These are phyloP conservation scores for Capronia americana DNA, from an alignment of 2,329 filamentous ascomycete genomes.

Conservation along the genomic window DNA sequence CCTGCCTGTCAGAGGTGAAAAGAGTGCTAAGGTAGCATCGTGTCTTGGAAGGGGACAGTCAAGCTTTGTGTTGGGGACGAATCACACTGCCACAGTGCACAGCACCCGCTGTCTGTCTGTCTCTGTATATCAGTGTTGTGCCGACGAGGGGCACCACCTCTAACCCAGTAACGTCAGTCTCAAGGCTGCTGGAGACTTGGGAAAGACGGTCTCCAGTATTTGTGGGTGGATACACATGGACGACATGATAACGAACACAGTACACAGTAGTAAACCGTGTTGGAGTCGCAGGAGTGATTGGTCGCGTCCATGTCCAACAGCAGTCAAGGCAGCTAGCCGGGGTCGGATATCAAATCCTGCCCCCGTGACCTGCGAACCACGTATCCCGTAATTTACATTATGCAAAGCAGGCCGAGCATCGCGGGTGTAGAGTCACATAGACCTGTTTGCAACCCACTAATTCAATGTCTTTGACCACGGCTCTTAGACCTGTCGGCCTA, in stretches of 20 bases:
- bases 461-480: conserved; percentile 32
- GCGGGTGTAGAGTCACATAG: neutral
- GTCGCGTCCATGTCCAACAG: no score
- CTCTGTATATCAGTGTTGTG: neutral
- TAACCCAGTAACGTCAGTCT: neutral
- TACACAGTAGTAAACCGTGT: no score
- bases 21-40: neutral
- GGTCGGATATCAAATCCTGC: neutral
- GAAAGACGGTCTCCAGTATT: no score
- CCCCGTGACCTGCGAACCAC: neutral
- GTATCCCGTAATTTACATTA: neutral
- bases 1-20: neutral
- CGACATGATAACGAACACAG: no score
- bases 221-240: no score
- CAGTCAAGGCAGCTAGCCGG: no score
- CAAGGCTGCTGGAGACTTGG: neutral
- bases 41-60: neutral
- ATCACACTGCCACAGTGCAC: neutral
- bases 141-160: neutral
- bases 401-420: neutral
- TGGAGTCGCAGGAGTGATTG: no score
- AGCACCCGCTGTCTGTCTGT: neutral
- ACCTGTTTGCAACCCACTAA: neutral
- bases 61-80: neutral
- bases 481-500: conserved; percentile 28